Conservation (phyloP, 2,329 filamentous ascomycete genomes). For the Pestalotiopsis sp. region DNA sequence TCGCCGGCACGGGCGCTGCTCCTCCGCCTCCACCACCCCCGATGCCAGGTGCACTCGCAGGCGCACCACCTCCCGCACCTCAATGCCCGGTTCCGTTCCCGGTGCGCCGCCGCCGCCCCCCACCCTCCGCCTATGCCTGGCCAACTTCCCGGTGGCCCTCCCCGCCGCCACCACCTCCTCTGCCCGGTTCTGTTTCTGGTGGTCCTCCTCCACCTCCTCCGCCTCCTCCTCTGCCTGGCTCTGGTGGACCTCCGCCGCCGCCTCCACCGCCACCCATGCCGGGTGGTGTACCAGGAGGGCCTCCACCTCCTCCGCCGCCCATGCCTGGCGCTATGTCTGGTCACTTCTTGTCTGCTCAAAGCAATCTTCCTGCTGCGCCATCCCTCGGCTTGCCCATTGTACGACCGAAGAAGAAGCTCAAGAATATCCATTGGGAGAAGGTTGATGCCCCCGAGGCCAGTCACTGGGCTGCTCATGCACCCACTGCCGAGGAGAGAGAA, state of each 20-base stretch:
- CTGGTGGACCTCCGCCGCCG: constrained; percentile 34
- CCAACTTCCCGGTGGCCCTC: constrained; percentile 36
- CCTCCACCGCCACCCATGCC: constrained; percentile 44
- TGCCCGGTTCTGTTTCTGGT: constrained; percentile 41
- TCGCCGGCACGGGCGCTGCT: constrained; percentile 45
- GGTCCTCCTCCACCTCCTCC: constrained; percentile 44
- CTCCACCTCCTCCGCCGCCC: constrained; percentile 59
- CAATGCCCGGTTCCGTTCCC: constrained; percentile 31
- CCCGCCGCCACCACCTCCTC: constrained; percentile 39
- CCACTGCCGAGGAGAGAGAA: constrained; percentile 86
- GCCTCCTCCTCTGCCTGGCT: constrained; percentile 43
- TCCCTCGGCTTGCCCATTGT: constrained; percentile 76
- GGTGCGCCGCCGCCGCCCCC: constrained; percentile 36
- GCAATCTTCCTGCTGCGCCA: constrained; percentile 53
- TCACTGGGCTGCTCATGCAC: constrained; percentile 86
- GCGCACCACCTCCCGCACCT: constrained; percentile 36
- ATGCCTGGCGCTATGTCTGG: constrained; percentile 72
- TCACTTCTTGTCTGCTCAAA: constrained; percentile 71
- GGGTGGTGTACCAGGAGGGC: constrained; percentile 37
- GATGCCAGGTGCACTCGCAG: constrained; percentile 27
- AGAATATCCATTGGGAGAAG: constrained; percentile 99
- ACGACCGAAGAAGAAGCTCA: constrained; percentile 97
- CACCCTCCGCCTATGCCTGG: constrained; percentile 43
- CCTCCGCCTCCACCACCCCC: constrained; percentile 42
- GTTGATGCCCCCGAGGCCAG: constrained; percentile 90